phyloP scores from a whole-genome alignment of 345 rosid genomes.

The Moricandia arvensis region DNA sequence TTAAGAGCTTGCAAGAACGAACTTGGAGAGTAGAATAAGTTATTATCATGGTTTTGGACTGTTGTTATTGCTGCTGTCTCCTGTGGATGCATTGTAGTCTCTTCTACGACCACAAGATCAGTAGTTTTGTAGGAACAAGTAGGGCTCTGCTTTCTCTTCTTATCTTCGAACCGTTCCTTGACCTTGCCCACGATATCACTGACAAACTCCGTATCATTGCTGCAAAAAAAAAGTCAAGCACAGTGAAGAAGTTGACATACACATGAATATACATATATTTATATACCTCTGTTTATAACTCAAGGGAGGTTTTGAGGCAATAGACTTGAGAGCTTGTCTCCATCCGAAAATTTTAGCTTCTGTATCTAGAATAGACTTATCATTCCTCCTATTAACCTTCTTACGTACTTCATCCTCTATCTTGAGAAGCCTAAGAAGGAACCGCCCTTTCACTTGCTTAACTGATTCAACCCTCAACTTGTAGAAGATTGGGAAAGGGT shows the following conservation, averaged over 20 bases:
- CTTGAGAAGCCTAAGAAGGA: constrained; percentile 9
- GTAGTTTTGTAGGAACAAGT: too few species aligned
- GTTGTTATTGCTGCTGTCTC: not conserved
- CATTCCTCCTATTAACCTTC: not conserved
- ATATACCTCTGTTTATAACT: not conserved
- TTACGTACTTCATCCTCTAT: constrained; percentile 2
- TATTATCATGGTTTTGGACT: too few species aligned
- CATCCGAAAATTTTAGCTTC: constrained; percentile 16
- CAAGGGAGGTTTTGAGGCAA: not conserved
- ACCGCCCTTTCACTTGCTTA: not conserved
- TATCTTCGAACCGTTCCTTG: too few species aligned
- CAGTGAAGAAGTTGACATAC: too few species aligned
- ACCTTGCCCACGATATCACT: too few species aligned
- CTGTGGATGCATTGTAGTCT: too few species aligned
- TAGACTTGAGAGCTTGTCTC: constrained; percentile 16
- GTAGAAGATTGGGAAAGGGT: constrained; percentile 12
- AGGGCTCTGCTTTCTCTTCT: too few species aligned
- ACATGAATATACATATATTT: not conserved
- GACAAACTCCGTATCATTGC: too few species aligned
- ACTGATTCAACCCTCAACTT: not conserved
- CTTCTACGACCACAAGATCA: too few species aligned
- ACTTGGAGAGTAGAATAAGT: too few species aligned
- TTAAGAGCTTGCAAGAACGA: not conserved
- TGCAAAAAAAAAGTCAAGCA: too few species aligned
- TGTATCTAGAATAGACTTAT: not conserved